Evolutionary conservation across 352 stramenopile species (phyloP).

Genomic region (Blastocystis sp.): DNA sequence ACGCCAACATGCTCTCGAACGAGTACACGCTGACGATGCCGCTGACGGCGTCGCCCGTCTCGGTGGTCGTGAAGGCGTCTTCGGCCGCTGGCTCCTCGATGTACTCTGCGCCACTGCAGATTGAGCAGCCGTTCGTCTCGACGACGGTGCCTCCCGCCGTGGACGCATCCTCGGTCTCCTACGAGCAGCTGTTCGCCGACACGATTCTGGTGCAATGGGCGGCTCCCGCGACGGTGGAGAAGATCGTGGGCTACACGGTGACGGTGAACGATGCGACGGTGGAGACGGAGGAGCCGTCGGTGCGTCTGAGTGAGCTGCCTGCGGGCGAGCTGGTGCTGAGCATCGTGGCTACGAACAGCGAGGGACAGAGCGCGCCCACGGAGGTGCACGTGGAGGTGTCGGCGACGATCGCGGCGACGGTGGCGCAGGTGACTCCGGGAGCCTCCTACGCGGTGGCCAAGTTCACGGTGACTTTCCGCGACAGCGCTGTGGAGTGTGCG

Average conservation of each 20-base stretch:
- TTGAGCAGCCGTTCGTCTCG: neutral
- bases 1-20: neutral
- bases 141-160: neutral
- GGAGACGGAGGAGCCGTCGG: neutral
- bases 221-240: neutral
- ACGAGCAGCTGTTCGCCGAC: neutral
- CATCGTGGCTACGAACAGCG: neutral
- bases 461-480: neutral
- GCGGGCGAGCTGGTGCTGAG: neutral
- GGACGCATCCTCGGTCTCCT: neutral
- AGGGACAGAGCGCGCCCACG: neutral
- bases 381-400: neutral
- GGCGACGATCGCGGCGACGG: neutral
- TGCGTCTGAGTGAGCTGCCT: neutral
- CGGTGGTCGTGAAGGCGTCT: constrained; percentile 3
- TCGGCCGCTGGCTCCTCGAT: neutral
- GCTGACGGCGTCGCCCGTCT: neutral
- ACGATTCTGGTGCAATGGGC: neutral
- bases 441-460: neutral
- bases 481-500: constrained; percentile 1
- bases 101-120: neutral
- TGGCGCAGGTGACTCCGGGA: neutral
- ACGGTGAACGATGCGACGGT: neutral
- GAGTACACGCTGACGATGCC: neutral
- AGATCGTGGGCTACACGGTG: neutral